Conservation (phyloP, 306 rosid species). For the Psophocarpus tetragonolobus region DNA sequence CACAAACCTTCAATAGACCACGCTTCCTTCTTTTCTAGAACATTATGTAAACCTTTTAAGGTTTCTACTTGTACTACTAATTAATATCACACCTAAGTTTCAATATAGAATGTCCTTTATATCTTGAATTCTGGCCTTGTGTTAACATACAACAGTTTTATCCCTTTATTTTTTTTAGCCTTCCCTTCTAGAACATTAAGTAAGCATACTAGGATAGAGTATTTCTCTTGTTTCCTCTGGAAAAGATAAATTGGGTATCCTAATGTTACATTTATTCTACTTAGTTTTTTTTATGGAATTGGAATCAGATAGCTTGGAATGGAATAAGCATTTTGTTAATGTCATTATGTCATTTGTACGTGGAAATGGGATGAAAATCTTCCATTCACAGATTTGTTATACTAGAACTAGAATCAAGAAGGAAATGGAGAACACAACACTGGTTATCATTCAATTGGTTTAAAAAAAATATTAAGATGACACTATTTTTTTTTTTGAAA, state of each 20-base stretch:
- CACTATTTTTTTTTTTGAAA: not conserved
- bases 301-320: not conserved
- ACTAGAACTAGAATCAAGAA: conserved; percentile 17
- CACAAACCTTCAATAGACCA: conserved; percentile 2
- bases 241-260: not conserved
- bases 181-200: not conserved
- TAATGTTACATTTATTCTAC: not conserved
- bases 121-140: not conserved
- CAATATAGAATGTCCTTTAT: not conserved
- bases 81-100: conserved; percentile 3
- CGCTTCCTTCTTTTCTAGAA: conserved; percentile 14
- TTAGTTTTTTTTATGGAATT: not conserved
- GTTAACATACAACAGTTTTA: not conserved
- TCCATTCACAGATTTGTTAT: not conserved
- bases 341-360: not conserved
- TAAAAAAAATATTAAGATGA: conserved; percentile 9
- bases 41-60: not conserved
- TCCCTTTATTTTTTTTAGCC: not conserved
- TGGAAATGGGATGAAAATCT: not conserved
- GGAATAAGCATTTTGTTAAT: not conserved
- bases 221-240: not conserved
- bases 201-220: not conserved
- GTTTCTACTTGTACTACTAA: conserved; percentile 8
- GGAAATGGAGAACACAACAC: not conserved
- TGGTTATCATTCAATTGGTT: not conserved